phyloP scores from a whole-genome alignment of 2,329 filamentous ascomycete genomes.

The Berkeleyomyces rouxiae region DNA sequence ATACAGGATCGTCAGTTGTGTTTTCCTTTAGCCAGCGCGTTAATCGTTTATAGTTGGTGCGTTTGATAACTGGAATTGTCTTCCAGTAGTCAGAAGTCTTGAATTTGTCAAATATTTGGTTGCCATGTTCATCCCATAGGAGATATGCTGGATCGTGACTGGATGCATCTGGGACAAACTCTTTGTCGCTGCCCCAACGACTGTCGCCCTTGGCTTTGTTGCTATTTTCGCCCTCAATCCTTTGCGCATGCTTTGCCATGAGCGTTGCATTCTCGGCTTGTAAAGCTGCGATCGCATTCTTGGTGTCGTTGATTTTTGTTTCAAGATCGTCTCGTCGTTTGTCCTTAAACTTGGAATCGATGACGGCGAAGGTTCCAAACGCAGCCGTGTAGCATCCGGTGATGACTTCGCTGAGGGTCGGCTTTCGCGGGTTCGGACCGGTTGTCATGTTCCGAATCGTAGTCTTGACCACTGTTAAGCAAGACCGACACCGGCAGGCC shows the following conservation, averaged over 20 bases:
- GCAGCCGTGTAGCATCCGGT: conserved; percentile 53
- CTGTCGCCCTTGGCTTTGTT: background rate
- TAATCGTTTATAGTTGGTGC: conserved; percentile 12
- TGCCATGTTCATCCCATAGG: conserved; percentile 10
- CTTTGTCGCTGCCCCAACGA: background rate
- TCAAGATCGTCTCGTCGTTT: conserved; percentile 44
- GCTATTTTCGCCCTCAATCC: background rate
- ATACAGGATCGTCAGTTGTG: background rate
- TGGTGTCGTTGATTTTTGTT: conserved; percentile 23
- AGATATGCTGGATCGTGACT: conserved; percentile 12
- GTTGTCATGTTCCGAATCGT: conserved; percentile 25
- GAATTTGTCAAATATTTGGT: conserved; percentile 8
- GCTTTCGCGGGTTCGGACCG: conserved; percentile 31
- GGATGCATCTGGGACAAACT: conserved; percentile 8
- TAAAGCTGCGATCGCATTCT: conserved; percentile 12
- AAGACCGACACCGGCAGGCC: conserved; percentile 46
- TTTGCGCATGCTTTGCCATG: conserved; percentile 8
- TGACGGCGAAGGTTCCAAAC: conserved; percentile 45
- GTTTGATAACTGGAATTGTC: conserved; percentile 10
- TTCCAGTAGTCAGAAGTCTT: conserved; percentile 8
- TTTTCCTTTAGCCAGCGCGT: conserved; percentile 9
- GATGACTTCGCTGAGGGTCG: conserved; percentile 36
- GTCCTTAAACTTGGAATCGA: conserved; percentile 44
- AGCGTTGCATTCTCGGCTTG: conserved; percentile 12
- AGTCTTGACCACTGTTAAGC: conserved; percentile 36